Evolutionary conservation across 805 yeast genomes (phyloP).

Genomic region (Saturnispora gosingensis): DNA sequence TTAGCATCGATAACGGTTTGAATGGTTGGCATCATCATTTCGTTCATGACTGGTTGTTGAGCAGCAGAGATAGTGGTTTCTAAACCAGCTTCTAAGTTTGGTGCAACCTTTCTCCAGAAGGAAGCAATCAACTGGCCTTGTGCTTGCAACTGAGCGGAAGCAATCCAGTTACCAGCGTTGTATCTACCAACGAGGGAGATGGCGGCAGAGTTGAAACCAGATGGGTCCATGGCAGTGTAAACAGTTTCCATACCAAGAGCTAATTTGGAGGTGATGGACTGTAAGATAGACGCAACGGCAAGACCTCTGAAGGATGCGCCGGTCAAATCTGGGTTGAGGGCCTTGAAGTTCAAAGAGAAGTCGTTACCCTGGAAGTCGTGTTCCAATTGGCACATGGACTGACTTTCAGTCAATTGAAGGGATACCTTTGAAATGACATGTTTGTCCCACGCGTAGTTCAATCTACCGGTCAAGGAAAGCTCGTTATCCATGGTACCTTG

Average conservation of each 20-base stretch:
- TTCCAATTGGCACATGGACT: constrained; percentile 90
- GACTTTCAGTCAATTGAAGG: constrained; percentile 78
- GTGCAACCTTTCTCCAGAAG: constrained; percentile 89
- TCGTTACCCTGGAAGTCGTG: constrained; percentile 91
- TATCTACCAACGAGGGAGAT: constrained; percentile 86
- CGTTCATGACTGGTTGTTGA: constrained; percentile 65
- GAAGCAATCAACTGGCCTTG: constrained; percentile 85
- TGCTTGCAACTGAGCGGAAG: constrained; percentile 87
- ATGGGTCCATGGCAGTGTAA: constrained; percentile 65
- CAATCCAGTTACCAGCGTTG: constrained; percentile 82
- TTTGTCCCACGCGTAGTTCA: constrained; percentile 85
- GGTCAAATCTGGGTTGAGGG: constrained; percentile 77
- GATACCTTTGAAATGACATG: constrained; percentile 72
- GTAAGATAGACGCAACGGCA: constrained; percentile 83
- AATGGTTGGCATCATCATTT: constrained; percentile 68
- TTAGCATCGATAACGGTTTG: constrained; percentile 84
- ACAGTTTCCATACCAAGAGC: constrained; percentile 89
- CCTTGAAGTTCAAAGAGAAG: constrained; percentile 79
- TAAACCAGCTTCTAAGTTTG: constrained; percentile 89
- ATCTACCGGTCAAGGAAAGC: constrained; percentile 73
- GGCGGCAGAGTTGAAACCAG: constrained; percentile 81
- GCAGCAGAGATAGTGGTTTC: constrained; percentile 77
- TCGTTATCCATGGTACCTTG: constrained; percentile 93
- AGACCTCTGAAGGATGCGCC: constrained; percentile 82
- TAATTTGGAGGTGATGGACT: constrained; percentile 74